Conservation (phyloP, 2,329 filamentous ascomycete genomes). For the Achaetomium macrosporum region DNA sequence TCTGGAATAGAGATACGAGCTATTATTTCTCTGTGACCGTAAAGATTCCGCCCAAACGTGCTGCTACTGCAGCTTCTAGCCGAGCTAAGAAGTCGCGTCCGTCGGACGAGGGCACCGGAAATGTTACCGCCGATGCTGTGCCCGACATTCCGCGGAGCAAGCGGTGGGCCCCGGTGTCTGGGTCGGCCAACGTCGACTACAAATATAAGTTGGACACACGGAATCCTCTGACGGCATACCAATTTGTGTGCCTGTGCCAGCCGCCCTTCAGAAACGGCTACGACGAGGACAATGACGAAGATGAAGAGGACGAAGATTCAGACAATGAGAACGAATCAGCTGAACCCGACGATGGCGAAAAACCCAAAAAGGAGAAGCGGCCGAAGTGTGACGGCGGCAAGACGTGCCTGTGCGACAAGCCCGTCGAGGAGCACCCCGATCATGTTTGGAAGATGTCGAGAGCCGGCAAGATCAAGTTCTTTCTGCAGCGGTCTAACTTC, state of each 20-base stretch:
- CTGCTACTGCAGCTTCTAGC: background rate
- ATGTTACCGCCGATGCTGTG: background rate
- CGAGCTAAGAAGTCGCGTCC: slow-evolving; percentile 14
- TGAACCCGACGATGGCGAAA: background rate
- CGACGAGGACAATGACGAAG: slow-evolving; percentile 7
- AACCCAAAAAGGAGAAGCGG: background rate
- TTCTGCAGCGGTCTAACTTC: slow-evolving; percentile 18
- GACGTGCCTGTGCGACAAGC: slow-evolving; percentile 31
- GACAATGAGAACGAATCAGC: background rate
- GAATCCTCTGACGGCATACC: slow-evolving; percentile 13
- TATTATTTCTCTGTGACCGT: too few species aligned
- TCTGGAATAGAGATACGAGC: too few species aligned
- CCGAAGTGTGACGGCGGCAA: slow-evolving; percentile 24
- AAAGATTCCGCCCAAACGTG: slow-evolving; percentile 14
- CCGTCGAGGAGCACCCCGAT: slow-evolving; percentile 27
- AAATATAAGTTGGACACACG: slow-evolving; percentile 5
- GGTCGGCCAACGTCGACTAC: slow-evolving; percentile 17
- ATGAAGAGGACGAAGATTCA: background rate
- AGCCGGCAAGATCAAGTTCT: slow-evolving; percentile 28
- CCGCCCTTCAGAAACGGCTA: slow-evolving; percentile 13
- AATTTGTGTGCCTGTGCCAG: slow-evolving; percentile 18
- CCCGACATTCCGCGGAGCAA: slow-evolving; percentile 1
- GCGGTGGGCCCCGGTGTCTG: slow-evolving; percentile 16
- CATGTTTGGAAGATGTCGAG: slow-evolving; percentile 30
- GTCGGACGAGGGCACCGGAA: slow-evolving; percentile 5